These are phyloP conservation scores for Voacanga thouarsii DNA, from an alignment of 257 asterid species.

Conservation along the genomic window DNA sequence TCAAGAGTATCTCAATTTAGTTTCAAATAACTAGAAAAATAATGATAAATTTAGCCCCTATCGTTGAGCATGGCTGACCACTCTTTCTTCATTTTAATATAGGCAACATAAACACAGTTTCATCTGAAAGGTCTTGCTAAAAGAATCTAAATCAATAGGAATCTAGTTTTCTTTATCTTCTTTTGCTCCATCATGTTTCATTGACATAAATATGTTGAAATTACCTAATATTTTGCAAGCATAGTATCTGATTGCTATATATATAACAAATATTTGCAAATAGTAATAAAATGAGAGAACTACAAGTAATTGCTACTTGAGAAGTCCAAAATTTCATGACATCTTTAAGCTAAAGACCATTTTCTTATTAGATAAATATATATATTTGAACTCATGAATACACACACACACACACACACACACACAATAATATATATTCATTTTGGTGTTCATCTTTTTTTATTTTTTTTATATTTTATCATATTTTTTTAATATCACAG, in stretches of 20 bases:
- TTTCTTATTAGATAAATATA: too few relatives aligned
- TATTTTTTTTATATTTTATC: too few relatives aligned
- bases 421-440: too few relatives aligned
- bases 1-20: too few relatives aligned
- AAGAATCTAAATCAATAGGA: slow-evolving; percentile 16
- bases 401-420: too few relatives aligned
- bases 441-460: slow-evolving; percentile 19
- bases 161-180: background rate
- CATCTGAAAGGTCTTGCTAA: slow-evolving; percentile 44
- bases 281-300: background rate
- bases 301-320: background rate
- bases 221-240: background rate
- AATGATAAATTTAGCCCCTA: too few relatives aligned
- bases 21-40: too few relatives aligned
- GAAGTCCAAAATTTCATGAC: background rate
- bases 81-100: slow-evolving; percentile 51
- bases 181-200: background rate
- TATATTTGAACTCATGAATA: too few relatives aligned
- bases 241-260: background rate
- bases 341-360: background rate
- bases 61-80: slow-evolving; percentile 29
- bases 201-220: background rate
- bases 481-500: slow-evolving; percentile 15
- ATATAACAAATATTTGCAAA: too few relatives aligned
- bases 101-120: slow-evolving; percentile 33